Evolutionary conservation across 176 grass and related monocot species (phyloP), one percentile per base, ranked within the genome.

Genomic region (Phragmites australis): DNA sequence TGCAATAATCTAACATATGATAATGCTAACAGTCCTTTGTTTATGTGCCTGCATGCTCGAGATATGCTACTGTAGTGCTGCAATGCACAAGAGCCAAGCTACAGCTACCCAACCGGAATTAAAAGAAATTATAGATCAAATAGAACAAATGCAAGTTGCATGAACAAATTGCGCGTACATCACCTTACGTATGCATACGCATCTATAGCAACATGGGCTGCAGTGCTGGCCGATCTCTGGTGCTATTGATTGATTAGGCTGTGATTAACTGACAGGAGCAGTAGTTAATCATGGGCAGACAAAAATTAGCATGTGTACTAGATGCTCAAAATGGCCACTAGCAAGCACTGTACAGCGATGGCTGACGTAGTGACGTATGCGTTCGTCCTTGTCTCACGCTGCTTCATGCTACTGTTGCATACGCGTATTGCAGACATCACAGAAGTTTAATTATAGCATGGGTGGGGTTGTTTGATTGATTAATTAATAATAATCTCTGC

Each of bases 381-480:
- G 18, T 1, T 31, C 14, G 30, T 72, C n/a, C n/a, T 87, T 81
- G 79, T 82, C 72, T 87, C 63, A 70, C 70, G 53, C 64, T 85
- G 65, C 74, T 77, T 52, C 85, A 59, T 82, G 73, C 64, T 70
- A 15, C 79, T 63, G 53, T 45, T 63, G 52, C 34, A 14, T 25
- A 11, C 5, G 34, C 34, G 34, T 19, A 60, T 47, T 81, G 16
- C 37, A 83, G 61, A 68, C 84, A 68, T 68, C 42, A 47, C 61
- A 81, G 51, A 57, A 67, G 40, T 39, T 74, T 9, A 37, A 2
- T n/a, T n/a, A n/a, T 34, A 23, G 32, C 39, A 42, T 74, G 22
- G 42, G 60, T 47, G 27, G 32, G 9, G 19, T 52, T 70, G 32
- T 76, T 79, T 53, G 22, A 66, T 70, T 78, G 54, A 72, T 66